Evolutionary conservation across 2,329 filamentous ascomycete genomes (phyloP).

Genomic region (Parasarocladium wereldwijsianum): DNA sequence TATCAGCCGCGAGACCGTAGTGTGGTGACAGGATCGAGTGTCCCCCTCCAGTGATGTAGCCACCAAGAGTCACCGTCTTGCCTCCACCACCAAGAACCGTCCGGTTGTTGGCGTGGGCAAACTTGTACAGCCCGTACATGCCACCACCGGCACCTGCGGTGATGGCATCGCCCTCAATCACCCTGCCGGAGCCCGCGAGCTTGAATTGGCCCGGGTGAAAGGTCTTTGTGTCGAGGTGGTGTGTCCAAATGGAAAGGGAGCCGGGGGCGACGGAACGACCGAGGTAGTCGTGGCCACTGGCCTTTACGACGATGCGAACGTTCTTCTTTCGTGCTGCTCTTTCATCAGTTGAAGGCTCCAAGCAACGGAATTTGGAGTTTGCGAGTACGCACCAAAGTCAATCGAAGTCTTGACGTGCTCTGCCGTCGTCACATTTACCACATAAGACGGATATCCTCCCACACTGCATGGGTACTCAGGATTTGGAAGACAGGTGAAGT

Average conservation of each 20-base stretch:
- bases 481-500: conserved; percentile 34
- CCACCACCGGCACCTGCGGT: conserved; percentile 38
- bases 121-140: conserved; percentile 31
- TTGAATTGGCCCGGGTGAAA: conserved; percentile 15
- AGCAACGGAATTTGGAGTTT: background rate
- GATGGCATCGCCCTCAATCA: conserved; percentile 32
- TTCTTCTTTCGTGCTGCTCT: conserved; percentile 23
- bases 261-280: conserved; percentile 32
- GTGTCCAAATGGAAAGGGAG: conserved; percentile 38
- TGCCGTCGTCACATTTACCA: conserved; percentile 18
- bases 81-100: conserved; percentile 39
- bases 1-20: conserved; percentile 40
- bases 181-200: conserved; percentile 3
- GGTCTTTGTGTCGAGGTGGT: conserved; percentile 19
- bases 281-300: conserved; percentile 26
- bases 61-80: conserved; percentile 38
- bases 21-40: conserved; percentile 29
- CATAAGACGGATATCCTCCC: conserved; percentile 19
- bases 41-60: conserved; percentile 35
- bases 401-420: conserved; percentile 19
- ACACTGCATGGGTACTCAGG: conserved; percentile 17
- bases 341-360: background rate
- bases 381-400: conserved; percentile 25
- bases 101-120: conserved; percentile 27
- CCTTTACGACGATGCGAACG: conserved; percentile 25